Evolutionary conservation across 2,329 filamentous ascomycete species (phyloP).

Genomic region (Cordyceps pruinosa): DNA sequence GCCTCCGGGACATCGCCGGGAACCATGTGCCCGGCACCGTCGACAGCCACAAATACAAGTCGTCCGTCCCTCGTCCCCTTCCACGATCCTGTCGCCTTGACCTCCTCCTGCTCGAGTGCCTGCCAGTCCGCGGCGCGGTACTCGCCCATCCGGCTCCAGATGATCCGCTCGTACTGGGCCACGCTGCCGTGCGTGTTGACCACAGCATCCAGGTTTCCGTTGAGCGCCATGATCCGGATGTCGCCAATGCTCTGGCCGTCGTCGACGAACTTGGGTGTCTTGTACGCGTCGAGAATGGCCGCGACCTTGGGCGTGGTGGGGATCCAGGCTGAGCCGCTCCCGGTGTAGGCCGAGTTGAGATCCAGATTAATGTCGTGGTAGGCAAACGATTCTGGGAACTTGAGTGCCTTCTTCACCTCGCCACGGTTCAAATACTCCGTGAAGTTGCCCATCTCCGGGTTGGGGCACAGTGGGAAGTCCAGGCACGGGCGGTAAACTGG

Average conservation of each 20-base stretch:
- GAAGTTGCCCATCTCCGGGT: constrained; percentile 17
- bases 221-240: constrained; percentile 17
- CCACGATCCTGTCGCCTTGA: constrained; percentile 14
- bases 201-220: constrained; percentile 19
- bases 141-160: constrained; percentile 37
- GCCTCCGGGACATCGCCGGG: constrained; percentile 19
- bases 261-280: neutral
- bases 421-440: constrained; percentile 21
- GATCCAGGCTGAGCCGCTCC: neutral
- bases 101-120: constrained; percentile 11
- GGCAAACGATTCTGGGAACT: constrained; percentile 56
- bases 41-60: constrained; percentile 19
- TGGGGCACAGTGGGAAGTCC: constrained; percentile 10
- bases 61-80: constrained; percentile 15
- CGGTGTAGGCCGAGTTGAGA: constrained; percentile 58
- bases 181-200: constrained; percentile 21
- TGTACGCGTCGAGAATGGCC: constrained; percentile 15
- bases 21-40: constrained; percentile 18
- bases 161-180: constrained; percentile 32
- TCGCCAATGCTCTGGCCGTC: constrained; percentile 14
- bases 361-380: constrained; percentile 92
- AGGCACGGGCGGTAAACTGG: constrained; percentile 13
- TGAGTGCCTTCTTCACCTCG: constrained; percentile 16
- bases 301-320: constrained; percentile 13
- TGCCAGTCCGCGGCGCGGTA: constrained; percentile 28